Conservation (phyloP, 2,329 filamentous ascomycete species). For the Aspergillus pseudoglaucus region DNA sequence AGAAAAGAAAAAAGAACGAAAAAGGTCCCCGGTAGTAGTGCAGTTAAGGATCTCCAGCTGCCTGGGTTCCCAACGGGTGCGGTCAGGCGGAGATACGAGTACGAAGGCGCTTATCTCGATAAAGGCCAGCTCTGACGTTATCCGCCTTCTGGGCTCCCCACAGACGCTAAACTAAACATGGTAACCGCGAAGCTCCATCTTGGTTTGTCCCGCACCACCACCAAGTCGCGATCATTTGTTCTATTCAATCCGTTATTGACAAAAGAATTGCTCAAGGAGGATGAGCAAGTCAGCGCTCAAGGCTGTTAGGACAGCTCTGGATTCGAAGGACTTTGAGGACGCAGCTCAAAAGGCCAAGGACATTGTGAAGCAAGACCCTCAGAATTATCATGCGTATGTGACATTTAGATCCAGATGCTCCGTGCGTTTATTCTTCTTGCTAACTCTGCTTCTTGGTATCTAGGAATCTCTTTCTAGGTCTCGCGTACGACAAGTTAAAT, state of each 20-base stretch:
- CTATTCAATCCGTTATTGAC: constrained; percentile 2
- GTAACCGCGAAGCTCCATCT: background rate
- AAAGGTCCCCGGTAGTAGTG: too few species aligned
- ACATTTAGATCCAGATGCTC: background rate
- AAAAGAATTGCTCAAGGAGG: constrained; percentile 19
- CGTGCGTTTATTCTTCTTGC: constrained; percentile 1
- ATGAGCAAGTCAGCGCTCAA: constrained; percentile 69
- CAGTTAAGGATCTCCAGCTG: background rate
- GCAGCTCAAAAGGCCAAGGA: constrained; percentile 63
- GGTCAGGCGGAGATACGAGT: constrained; percentile 1
- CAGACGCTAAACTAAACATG: background rate
- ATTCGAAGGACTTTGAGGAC: constrained; percentile 70
- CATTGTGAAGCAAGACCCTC: constrained; percentile 64
- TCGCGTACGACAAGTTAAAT: constrained; percentile 71
- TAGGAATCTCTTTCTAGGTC: constrained; percentile 79
- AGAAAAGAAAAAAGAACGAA: background rate
- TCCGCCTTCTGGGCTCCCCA: constrained; percentile 4
- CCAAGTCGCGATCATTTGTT: background rate
- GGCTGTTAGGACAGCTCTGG: constrained; percentile 70
- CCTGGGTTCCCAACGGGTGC: background rate
- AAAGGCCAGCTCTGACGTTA: constrained; percentile 21
- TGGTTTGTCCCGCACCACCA: background rate
- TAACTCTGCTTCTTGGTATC: constrained; percentile 6
- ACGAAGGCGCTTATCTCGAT: constrained; percentile 1
- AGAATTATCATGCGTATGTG: constrained; percentile 73